Evolutionary conservation across 2,329 filamentous ascomycete genomes (phyloP).

Genomic region (Scortechinia acanthostroma): DNA sequence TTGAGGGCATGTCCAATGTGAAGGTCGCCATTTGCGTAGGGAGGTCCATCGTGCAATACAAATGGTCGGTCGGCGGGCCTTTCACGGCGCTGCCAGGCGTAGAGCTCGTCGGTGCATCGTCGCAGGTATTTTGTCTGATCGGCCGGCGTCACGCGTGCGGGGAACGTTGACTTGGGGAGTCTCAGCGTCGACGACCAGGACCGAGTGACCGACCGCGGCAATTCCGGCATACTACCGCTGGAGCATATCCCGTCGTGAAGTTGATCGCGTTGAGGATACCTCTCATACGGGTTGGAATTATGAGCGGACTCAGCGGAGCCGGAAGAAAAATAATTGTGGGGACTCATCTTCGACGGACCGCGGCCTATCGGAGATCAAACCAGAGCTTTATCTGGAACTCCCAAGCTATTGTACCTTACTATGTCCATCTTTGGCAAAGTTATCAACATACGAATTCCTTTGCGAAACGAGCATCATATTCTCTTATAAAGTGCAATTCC

Average conservation of each 20-base stretch:
- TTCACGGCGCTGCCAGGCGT: slow-evolving; percentile 71
- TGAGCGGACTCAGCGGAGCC: no score
- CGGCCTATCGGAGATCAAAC: no score
- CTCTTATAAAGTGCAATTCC: no score
- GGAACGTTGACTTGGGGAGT: slow-evolving; percentile 2
- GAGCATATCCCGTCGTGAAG: background rate
- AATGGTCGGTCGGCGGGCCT: slow-evolving; percentile 54
- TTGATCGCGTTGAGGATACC: no score
- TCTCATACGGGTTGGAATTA: no score
- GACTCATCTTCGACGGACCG: no score
- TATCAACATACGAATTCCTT: no score
- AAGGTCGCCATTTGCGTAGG: slow-evolving; percentile 87
- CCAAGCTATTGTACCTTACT: no score
- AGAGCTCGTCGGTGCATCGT: slow-evolving; percentile 79
- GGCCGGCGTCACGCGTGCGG: background rate
- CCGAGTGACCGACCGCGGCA: background rate
- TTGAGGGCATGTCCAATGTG: slow-evolving; percentile 94
- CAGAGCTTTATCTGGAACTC: no score
- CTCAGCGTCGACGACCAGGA: slow-evolving; percentile 1
- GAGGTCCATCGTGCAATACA: slow-evolving; percentile 86
- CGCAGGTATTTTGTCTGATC: slow-evolving; percentile 52
- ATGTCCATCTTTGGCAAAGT: no score
- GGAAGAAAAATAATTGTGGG: no score
- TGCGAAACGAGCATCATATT: no score
- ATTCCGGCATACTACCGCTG: background rate